These are phyloP conservation scores for Mortierella sp. DNA, from an alignment of 371 early-diverging fungal genomes.

Conservation along the genomic window DNA sequence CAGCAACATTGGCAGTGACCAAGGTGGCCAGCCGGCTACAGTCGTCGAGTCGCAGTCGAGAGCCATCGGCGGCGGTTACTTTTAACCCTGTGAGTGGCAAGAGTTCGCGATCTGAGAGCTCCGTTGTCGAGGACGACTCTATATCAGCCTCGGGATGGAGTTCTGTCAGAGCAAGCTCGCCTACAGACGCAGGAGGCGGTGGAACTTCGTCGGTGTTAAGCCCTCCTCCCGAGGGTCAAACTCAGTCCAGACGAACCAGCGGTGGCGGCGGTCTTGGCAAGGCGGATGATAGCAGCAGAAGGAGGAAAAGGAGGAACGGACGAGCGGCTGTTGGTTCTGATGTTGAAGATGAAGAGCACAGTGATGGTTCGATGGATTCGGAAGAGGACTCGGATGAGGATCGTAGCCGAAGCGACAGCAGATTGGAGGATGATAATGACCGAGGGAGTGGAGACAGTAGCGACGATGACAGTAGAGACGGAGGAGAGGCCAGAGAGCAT, in stretches of 20 bases:
- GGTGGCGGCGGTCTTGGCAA: neutral
- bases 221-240: slow-evolving; percentile 12
- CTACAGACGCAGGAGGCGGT: slow-evolving; percentile 6
- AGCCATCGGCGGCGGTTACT: neutral
- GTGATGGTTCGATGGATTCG: neutral
- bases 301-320: neutral
- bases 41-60: slow-evolving; percentile 37
- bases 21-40: slow-evolving; percentile 42
- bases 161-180: neutral
- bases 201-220: slow-evolving; percentile 7
- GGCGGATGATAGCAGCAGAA: neutral
- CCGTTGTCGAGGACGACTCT: slow-evolving; percentile 32
- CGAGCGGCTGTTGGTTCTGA: neutral
- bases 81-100: slow-evolving; percentile 18
- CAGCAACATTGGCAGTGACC: slow-evolving; percentile 42
- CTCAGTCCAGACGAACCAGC: neutral
- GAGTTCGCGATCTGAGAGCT: slow-evolving; percentile 31
- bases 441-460: slow-evolving; percentile 7
- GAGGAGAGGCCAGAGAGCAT: slow-evolving; percentile 8
- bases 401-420: neutral
- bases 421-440: neutral
- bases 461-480: slow-evolving; percentile 14
- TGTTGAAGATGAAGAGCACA: neutral
- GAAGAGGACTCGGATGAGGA: neutral
- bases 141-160: slow-evolving; percentile 8